phyloP scores from a whole-genome alignment of 495 filamentous ascomycete genomes.

The Lichenothelia convexa region DNA sequence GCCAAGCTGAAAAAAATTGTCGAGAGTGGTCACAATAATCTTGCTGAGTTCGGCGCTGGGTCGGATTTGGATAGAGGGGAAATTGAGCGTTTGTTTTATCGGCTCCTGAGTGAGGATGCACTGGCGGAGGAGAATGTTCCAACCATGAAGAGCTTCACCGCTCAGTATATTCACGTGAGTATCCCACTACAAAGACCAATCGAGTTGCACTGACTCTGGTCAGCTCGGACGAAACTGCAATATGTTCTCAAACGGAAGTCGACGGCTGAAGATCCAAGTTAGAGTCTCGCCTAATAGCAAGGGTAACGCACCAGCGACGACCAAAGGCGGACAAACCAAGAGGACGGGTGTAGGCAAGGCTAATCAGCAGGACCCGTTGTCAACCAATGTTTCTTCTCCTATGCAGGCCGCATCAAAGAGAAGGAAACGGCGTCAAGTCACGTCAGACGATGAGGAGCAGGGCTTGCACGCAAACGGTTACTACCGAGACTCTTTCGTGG shows the following conservation, averaged over 20 bases:
- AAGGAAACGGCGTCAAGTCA: constrained; percentile 21
- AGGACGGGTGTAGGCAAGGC: constrained; percentile 17
- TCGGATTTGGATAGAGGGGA: constrained; percentile 37
- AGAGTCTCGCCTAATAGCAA: constrained; percentile 31
- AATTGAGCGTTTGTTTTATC: constrained; percentile 45
- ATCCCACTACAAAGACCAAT: neutral
- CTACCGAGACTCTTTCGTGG: constrained; percentile 32
- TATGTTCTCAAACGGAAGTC: constrained; percentile 32
- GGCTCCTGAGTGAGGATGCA: constrained; percentile 42
- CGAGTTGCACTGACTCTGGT: constrained; percentile 6
- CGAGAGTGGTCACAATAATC: constrained; percentile 25
- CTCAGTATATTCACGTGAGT: constrained; percentile 39
- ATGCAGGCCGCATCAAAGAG: constrained; percentile 37
- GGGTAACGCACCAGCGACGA: constrained; percentile 14
- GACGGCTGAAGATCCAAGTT: constrained; percentile 39
- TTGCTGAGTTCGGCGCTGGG: constrained; percentile 37
- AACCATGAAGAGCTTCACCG: constrained; percentile 41
- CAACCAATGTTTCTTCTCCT: constrained; percentile 79
- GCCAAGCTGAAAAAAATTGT: constrained; percentile 30
- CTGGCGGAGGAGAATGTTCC: constrained; percentile 38
- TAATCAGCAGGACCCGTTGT: constrained; percentile 33
- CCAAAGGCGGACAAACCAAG: constrained; percentile 10
- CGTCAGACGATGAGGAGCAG: constrained; percentile 18
- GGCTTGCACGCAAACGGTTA: constrained; percentile 28
- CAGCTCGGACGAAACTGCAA: constrained; percentile 33